phyloP scores from a whole-genome alignment of 441 rosid species.

The Pelargonium exstipulatum region DNA sequence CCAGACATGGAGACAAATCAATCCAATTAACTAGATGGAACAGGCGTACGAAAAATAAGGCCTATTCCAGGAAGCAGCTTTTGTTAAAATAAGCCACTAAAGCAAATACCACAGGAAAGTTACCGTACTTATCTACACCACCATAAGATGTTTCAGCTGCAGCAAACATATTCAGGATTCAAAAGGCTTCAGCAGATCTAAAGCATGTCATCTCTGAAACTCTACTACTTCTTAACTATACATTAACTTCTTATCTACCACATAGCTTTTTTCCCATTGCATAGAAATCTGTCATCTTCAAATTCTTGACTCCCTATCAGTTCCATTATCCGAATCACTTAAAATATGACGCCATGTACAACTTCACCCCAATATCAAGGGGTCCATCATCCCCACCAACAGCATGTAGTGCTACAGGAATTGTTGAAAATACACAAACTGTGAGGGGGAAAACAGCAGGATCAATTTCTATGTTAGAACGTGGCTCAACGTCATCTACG shows the following conservation, averaged over 20 bases:
- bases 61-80: slow-evolving; percentile 42
- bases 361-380: slow-evolving; percentile 60
- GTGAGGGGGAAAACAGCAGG: slow-evolving; percentile 74
- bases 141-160: slow-evolving; percentile 18
- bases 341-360: slow-evolving; percentile 68
- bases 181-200: slow-evolving; percentile 9
- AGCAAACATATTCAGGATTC: slow-evolving; percentile 10
- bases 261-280: slow-evolving; percentile 19
- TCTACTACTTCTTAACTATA: slow-evolving; percentile 34
- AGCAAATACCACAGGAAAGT: slow-evolving; percentile 16
- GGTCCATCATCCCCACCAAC: slow-evolving; percentile 82
- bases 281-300: slow-evolving; percentile 22
- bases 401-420: slow-evolving; percentile 75
- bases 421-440: slow-evolving; percentile 51
- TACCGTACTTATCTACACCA: slow-evolving; percentile 33
- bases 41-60: slow-evolving; percentile 37
- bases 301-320: neutral
- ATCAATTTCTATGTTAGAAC: slow-evolving; percentile 24
- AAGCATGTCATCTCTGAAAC: slow-evolving; percentile 20
- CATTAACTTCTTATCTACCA: slow-evolving; percentile 36
- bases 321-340: slow-evolving; percentile 23
- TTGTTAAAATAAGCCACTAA: slow-evolving; percentile 39
- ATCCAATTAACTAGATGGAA: slow-evolving; percentile 17
- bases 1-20: neutral
- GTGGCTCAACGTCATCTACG: slow-evolving; percentile 19